Base-by-base conservation (phyloP, 2,329 filamentous ascomycete species). In the Alternaria brassicicola region DNA sequence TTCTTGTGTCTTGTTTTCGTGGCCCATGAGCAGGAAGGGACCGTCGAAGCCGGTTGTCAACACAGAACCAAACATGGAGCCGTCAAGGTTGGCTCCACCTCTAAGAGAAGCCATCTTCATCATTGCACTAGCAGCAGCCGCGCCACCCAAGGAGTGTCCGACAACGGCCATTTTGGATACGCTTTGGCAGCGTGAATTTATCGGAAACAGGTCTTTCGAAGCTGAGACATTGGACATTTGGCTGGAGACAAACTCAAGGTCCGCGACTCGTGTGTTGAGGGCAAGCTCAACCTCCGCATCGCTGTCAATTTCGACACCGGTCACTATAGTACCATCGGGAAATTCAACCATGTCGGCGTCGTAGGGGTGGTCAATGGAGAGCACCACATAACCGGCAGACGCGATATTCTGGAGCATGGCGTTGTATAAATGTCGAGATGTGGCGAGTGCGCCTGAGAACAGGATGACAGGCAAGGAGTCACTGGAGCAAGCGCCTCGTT, bases 331-430 rank as follows among this genome's bases (percentile, higher is more conserved):
- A 3, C 69, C 82, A 53, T 83, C 71, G 0, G 81, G 79, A n/a
- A 82, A 84, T 58, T 84, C 79, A n/a, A 86, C 79, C 9, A 82
- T 67, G 1, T 72, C 62, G 0, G 79, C 75, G 36, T 85, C 83
- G 55, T 81, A 83, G 0, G 82, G 77, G 30, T 85, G 83, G 47
- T 85, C 83, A 13, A 85, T 70, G 0, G 82, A 77, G 15, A 84
- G 67, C 3, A 85, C 80, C 0, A 79, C 63, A 50, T 80, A 83
- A 0, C 83, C 83, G 6, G 77, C 70, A 33, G 80, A 81, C 0
- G 83, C 81, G 2, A 85, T 68, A 1, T 80, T 78, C 13, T 79
- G 77, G 3, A 81, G 78, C 65, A 81, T 75, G 3, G 73, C 76
- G 7, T 71, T 77, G 63, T 84, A 81, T 0, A 82, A 41, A 1